phyloP scores from a whole-genome alignment of 1,284 basidiomycete species.

The Austropuccinia psidii region DNA sequence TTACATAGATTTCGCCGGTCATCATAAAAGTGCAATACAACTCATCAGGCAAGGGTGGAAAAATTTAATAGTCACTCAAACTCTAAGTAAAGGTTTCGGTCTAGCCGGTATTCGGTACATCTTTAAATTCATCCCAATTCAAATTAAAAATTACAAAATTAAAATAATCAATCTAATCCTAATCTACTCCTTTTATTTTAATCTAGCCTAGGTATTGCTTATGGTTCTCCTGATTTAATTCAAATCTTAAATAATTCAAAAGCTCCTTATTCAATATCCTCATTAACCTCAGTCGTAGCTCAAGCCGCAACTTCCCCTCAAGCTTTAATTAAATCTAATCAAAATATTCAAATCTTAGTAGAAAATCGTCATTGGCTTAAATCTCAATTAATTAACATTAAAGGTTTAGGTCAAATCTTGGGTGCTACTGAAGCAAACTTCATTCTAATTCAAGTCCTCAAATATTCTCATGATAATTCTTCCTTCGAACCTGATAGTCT shows the following conservation, averaged over 20 bases:
- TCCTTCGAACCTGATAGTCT: constrained; percentile 58
- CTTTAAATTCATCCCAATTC: neutral
- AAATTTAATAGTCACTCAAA: constrained; percentile 90
- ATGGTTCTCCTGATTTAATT: constrained; percentile 79
- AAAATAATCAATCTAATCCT: neutral
- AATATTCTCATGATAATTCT: constrained; percentile 41
- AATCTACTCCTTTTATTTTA: neutral
- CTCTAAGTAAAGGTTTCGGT: constrained; percentile 91
- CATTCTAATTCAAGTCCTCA: constrained; percentile 64
- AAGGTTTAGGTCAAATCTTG: constrained; percentile 64
- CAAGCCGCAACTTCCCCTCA: constrained; percentile 64
- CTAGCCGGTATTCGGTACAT: constrained; percentile 82
- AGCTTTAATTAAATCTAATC: constrained; percentile 61
- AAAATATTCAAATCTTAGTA: constrained; percentile 59
- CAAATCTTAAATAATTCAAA: constrained; percentile 93
- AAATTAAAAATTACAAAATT: neutral
- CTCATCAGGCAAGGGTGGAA: constrained; percentile 67
- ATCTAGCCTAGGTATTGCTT: constrained; percentile 71
- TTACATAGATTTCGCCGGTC: constrained; percentile 83
- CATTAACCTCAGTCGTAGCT: constrained; percentile 78
- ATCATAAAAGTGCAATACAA: constrained; percentile 57
- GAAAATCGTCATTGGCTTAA: constrained; percentile 58
- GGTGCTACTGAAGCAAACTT: constrained; percentile 91
- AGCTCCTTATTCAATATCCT: constrained; percentile 94
- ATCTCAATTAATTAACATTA: constrained; percentile 49